Conservation (phyloP, 106 monocot species). For the Allium cepa region DNA sequence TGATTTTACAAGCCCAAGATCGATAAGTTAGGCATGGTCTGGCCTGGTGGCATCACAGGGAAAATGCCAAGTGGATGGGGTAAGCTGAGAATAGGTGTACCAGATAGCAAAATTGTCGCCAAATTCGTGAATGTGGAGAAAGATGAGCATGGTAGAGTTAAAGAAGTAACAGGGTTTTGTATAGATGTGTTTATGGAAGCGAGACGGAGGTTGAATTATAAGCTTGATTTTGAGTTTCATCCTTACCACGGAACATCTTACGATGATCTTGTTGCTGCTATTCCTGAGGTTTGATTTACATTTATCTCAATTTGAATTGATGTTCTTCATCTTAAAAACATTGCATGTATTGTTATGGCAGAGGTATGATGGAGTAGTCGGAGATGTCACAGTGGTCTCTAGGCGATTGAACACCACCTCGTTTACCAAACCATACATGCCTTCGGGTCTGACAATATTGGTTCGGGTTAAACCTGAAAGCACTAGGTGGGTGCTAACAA, state of each 20-base stretch:
- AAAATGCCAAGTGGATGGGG: slow-evolving; percentile 20
- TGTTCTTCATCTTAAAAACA: not conserved
- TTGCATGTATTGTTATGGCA: not conserved
- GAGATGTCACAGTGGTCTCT: slow-evolving; percentile 17
- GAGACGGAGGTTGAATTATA: slow-evolving; percentile 7
- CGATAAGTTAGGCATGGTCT: not conserved
- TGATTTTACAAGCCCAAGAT: not conserved
- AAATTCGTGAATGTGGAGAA: slow-evolving; percentile 6
- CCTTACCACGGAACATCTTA: slow-evolving; percentile 3
- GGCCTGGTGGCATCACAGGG: slow-evolving; percentile 13
- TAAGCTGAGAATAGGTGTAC: slow-evolving; percentile 18
- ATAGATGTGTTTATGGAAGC: slow-evolving; percentile 16
- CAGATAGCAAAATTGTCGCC: not conserved
- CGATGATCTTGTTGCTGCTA: slow-evolving; percentile 14
- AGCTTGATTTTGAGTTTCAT: slow-evolving; percentile 11
- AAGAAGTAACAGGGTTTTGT: slow-evolving; percentile 16
- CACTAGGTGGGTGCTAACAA: slow-evolving; percentile 7
- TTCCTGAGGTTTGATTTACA: slow-evolving; percentile 6
- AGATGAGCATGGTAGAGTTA: not conserved
- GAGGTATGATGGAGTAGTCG: slow-evolving; percentile 17
- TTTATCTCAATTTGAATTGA: not conserved
- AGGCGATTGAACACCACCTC: not conserved
- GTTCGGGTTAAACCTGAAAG: slow-evolving; percentile 6
- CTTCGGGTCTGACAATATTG: slow-evolving; percentile 10
- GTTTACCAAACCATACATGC: slow-evolving; percentile 15